Base-by-base conservation (phyloP, 306 rosid genomes). In the Medicago lupulina region DNA sequence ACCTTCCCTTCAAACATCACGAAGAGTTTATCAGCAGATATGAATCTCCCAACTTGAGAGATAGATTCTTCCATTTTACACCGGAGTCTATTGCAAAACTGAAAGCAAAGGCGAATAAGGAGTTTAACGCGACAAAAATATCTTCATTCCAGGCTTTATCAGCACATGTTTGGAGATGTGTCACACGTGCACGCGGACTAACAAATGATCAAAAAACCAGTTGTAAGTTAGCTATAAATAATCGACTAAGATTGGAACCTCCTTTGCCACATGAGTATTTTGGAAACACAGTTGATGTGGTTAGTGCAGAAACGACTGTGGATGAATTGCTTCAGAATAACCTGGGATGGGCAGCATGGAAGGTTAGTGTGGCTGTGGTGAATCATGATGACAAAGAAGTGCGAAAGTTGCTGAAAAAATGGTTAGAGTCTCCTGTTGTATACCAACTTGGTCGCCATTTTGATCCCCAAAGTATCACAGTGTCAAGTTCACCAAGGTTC, bases 311-410 rank as follows among this genome's bases (percentile, higher is more conserved):
- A 4, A 11, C 88, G 0, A 76, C 78, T 0, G 82, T 82, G 2
- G 84, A 80, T 14, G 90, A 89, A 11, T 54, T 91, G 79, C 57
- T 86, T 1, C 76, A 76, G 23, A 65, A 76, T 0, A 78, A 60
- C 8, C 49, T 88, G 0, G 93, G 91, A 1, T 89, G 90, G 91
- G 89, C 87, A 0, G 93, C 93, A 2, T 67, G 89, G 90, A 83
- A 76, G 80, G 0, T 87, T 39, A 87, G 88, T 74, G 9, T 61
- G 74, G 84, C 86, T 2, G 91, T 88, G 17, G 81, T 66, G 0
- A 76, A 70, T 63, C 82, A 64, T 50, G 39, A 77, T 1, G 72
- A 67, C 72, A 18, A n/a, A n/a, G 75, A 5, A 12, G 63, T 88
- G 9, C 23, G 13, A 0, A 49, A 67, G 0, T 3, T 0, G 0